Conservation (phyloP, 139 green algal species). For the Spirogloea muscicola region DNA sequence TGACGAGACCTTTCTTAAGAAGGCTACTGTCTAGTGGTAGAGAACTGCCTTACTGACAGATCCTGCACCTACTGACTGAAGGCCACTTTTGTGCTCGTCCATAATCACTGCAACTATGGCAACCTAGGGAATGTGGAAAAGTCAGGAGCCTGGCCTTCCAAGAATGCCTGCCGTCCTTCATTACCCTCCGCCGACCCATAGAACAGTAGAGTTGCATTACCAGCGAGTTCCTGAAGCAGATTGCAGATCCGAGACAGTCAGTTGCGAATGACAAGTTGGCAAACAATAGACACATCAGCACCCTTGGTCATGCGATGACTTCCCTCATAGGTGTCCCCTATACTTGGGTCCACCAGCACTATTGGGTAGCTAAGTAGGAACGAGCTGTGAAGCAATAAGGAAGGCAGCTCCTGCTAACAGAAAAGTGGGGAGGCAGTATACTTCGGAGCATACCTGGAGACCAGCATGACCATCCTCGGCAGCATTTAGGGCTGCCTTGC, state of each 20-base stretch:
- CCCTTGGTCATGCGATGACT: too few species aligned
- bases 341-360: not conserved
- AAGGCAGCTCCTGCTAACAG: too few species aligned
- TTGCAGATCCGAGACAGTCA: not conserved
- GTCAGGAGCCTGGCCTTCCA: slow-evolving; percentile 82
- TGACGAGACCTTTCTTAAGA: too few species aligned
- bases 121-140: slow-evolving; percentile 83
- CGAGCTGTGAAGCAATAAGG: too few species aligned
- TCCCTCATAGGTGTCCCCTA: too few species aligned
- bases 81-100: too few species aligned
- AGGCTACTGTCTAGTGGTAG: too few species aligned
- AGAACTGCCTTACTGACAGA: too few species aligned
- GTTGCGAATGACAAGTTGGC: not conserved
- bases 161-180: slow-evolving; percentile 81
- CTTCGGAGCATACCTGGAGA: slow-evolving; percentile 64
- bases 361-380: not conserved
- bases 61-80: too few species aligned
- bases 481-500: slow-evolving; percentile 92
- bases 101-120: slow-evolving; percentile 60
- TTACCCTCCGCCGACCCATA: slow-evolving; percentile 89
- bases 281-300: too few species aligned
- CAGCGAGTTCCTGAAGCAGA: slow-evolving; percentile 70
- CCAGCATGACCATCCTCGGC: slow-evolving; percentile 92
- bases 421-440: too few species aligned
- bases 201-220: slow-evolving; percentile 94